phyloP scores from a whole-genome alignment of 768 basidiomycete species.

The Tulasnella sp. region DNA sequence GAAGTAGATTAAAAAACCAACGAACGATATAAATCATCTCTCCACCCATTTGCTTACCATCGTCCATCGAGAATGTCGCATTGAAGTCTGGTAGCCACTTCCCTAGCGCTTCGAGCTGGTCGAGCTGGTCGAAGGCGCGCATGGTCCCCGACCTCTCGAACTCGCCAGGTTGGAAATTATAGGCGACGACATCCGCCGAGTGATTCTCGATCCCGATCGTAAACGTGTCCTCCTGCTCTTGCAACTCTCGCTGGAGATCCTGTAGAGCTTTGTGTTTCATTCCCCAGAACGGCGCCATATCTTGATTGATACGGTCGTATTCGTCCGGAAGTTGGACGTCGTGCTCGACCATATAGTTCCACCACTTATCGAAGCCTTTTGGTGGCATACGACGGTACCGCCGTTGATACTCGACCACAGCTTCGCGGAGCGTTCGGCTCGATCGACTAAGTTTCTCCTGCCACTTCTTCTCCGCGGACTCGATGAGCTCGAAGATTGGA shows the following conservation, averaged over 20 bases:
- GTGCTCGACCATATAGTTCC: slow-evolving; percentile 37
- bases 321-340: slow-evolving; percentile 28
- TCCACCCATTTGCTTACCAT: not conserved
- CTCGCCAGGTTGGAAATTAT: not conserved
- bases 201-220: not conserved
- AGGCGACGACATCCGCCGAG: not conserved
- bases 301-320: slow-evolving; percentile 34
- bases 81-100: slow-evolving; percentile 37
- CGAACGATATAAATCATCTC: too few species aligned
- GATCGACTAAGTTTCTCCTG: slow-evolving; percentile 26
- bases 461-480: slow-evolving; percentile 32
- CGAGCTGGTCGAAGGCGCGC: slow-evolving; percentile 23
- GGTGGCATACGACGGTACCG: slow-evolving; percentile 31
- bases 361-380: slow-evolving; percentile 39
- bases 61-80: slow-evolving; percentile 32
- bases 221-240: not conserved
- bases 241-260: not conserved
- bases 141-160: not conserved
- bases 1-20: too few species aligned
- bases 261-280: slow-evolving; percentile 24
- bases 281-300: slow-evolving; percentile 37
- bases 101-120: slow-evolving; percentile 31
- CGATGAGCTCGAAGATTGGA: slow-evolving; percentile 37
- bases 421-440: slow-evolving; percentile 31
- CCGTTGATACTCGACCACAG: slow-evolving; percentile 31